Conservation (phyloP, 225 moss, liverwort and hornwort species). For the Polytrichum formosum region DNA sequence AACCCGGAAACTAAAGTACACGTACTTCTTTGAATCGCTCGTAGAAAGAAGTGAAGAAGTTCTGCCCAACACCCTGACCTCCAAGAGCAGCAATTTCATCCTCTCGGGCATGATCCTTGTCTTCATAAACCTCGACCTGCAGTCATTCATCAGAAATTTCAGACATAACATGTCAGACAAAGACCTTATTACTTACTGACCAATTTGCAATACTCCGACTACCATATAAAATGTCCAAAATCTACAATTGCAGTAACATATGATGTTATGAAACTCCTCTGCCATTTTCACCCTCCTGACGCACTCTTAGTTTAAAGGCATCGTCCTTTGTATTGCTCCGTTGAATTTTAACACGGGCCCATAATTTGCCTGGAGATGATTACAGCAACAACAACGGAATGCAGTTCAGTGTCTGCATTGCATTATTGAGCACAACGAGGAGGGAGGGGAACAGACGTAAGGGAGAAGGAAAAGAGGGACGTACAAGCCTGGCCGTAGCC, state of each 20-base stretch:
- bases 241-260: not conserved
- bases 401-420: too few relatives aligned
- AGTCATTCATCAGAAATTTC: conserved; percentile 1
- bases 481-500: conserved; percentile 69
- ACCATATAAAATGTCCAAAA: not conserved
- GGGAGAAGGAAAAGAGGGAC: conserved; percentile 10
- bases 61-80: conserved; percentile 73
- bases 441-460: not conserved
- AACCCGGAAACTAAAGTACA: not conserved
- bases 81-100: conserved; percentile 78
- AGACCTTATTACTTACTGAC: not conserved
- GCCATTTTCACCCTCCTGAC: not conserved
- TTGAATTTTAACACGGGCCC: too few relatives aligned
- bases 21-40: conserved; percentile 82
- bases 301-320: not conserved
- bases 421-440: too few relatives aligned
- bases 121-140: conserved; percentile 74
- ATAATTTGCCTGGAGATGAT: too few relatives aligned
- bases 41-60: conserved; percentile 83
- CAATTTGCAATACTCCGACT: too few relatives aligned
- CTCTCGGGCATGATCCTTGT: conserved; percentile 76
- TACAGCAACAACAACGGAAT: not conserved
- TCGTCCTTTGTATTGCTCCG: not conserved
- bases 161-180: not conserved
- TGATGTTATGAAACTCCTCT: too few relatives aligned